phyloP scores from a whole-genome alignment of 1,139 yeast genomes.

The Pichia sp. region DNA sequence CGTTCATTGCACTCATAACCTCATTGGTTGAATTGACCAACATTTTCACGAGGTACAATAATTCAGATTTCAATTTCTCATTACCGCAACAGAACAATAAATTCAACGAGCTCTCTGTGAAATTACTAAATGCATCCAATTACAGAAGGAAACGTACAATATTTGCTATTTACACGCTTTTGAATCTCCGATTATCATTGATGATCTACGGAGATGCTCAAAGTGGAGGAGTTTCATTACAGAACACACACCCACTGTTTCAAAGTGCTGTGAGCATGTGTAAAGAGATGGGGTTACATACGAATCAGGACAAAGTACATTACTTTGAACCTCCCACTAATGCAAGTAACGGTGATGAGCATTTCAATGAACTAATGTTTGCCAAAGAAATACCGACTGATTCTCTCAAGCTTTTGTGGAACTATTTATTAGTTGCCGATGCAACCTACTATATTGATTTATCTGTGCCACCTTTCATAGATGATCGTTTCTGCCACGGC shows the following conservation, averaged over 20 bases:
- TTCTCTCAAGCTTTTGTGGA: slow-evolving; percentile 18
- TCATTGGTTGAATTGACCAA: slow-evolving; percentile 17
- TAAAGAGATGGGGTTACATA: slow-evolving; percentile 13
- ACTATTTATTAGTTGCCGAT: slow-evolving; percentile 17
- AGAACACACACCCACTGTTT: slow-evolving; percentile 17
- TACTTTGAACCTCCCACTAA: neutral
- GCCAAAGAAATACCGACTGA: slow-evolving; percentile 9
- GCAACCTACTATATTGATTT: slow-evolving; percentile 7
- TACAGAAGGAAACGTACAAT: slow-evolving; percentile 15
- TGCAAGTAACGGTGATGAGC: neutral
- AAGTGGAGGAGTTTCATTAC: slow-evolving; percentile 15
- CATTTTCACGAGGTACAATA: slow-evolving; percentile 13
- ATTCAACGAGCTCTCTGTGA: slow-evolving; percentile 15
- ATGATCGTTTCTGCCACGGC: slow-evolving; percentile 17
- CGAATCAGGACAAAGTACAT: slow-evolving; percentile 8
- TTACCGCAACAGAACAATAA: slow-evolving; percentile 8
- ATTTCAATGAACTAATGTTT: slow-evolving; percentile 9
- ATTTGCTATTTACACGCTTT: slow-evolving; percentile 15
- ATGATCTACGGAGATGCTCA: slow-evolving; percentile 19
- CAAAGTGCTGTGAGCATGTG: slow-evolving; percentile 14
- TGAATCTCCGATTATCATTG: slow-evolving; percentile 16
- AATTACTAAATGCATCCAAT: slow-evolving; percentile 15
- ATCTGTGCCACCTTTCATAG: slow-evolving; percentile 12
- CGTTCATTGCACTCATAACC: slow-evolving; percentile 15
- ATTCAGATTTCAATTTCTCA: slow-evolving; percentile 2